A percentile compares a stretch with the other conserved stretches of the same genome.
phyloP scores from a whole-genome alignment of 1,284 basidiomycete species.

The Leccinum variabile region DNA sequence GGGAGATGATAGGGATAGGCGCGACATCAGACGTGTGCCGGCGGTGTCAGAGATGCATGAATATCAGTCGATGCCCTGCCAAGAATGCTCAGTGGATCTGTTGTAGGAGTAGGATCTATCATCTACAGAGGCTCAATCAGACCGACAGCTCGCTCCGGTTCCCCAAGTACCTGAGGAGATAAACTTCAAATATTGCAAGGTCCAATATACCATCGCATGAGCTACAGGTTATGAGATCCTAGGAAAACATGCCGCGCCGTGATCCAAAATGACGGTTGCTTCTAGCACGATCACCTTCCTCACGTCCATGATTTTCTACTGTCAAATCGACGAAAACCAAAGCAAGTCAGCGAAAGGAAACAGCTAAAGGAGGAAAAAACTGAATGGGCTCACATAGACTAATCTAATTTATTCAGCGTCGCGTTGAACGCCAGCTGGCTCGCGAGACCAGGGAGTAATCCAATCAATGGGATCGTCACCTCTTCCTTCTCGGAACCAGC shows the following conservation, averaged over 20 bases:
- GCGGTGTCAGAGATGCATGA: no score
- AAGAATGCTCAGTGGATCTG: background rate
- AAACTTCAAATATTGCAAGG: slow-evolving; percentile 32
- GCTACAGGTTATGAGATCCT: slow-evolving; percentile 19
- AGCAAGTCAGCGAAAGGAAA: background rate
- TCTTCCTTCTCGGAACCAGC: no score
- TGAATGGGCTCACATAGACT: no score
- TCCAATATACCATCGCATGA: slow-evolving; percentile 45
- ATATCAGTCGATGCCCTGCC: background rate
- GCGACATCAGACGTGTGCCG: no score
- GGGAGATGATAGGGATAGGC: no score
- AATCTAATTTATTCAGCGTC: no score
- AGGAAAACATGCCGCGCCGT: slow-evolving; percentile 32
- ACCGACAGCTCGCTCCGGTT: background rate
- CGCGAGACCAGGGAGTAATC: no score
- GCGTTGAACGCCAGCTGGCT: no score
- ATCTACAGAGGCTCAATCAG: background rate
- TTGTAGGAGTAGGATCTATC: background rate
- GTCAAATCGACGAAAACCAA: background rate
- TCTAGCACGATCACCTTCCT: slow-evolving; percentile 48
- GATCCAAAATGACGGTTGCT: slow-evolving; percentile 48
- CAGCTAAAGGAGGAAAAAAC: background rate
- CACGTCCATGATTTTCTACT: slow-evolving; percentile 42
- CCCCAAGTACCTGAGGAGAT: background rate
- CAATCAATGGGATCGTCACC: no score